phyloP scores from a whole-genome alignment of 495 filamentous ascomycete species.

The Penicillium pancosmium region DNA sequence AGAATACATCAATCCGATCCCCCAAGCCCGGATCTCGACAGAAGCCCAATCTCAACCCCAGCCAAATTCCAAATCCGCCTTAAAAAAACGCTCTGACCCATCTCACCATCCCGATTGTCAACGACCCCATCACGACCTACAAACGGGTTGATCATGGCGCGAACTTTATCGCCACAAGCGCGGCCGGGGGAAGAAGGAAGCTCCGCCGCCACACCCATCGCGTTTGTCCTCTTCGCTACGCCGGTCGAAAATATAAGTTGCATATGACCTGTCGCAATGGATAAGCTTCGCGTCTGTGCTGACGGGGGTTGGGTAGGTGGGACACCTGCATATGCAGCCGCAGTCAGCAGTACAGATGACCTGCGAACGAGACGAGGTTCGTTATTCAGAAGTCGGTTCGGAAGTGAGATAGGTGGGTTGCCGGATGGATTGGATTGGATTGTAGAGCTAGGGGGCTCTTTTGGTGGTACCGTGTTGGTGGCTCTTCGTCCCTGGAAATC shows the following conservation, averaged over 20 bases:
- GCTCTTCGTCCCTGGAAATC: constrained; percentile 1
- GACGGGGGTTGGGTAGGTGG: neutral
- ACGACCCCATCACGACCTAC: constrained; percentile 8
- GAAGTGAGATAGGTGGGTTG: neutral
- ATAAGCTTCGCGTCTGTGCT: constrained; percentile 5
- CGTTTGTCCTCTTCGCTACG: constrained; percentile 6
- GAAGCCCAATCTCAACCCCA: constrained; percentile 13
- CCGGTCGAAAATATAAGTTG: neutral
- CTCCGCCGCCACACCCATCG: neutral
- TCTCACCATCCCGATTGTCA: constrained; percentile 8
- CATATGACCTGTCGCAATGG: constrained; percentile 7
- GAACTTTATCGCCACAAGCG: constrained; percentile 13
- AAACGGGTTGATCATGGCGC: constrained; percentile 14
- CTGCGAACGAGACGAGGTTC: neutral
- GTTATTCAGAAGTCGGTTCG: neutral
- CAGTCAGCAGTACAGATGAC: neutral
- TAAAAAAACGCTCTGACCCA: constrained; percentile 16
- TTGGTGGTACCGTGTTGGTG: neutral
- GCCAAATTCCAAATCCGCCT: constrained; percentile 23
- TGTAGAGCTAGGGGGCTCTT: neutral
- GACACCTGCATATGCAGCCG: constrained; percentile 7
- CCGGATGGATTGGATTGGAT: neutral
- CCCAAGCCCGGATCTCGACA: constrained; percentile 10
- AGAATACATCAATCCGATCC: no score
- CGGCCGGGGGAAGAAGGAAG: neutral